Conservation (phyloP, 176 grass and related monocot genomes). For the maize (Zea mays) region DNA sequence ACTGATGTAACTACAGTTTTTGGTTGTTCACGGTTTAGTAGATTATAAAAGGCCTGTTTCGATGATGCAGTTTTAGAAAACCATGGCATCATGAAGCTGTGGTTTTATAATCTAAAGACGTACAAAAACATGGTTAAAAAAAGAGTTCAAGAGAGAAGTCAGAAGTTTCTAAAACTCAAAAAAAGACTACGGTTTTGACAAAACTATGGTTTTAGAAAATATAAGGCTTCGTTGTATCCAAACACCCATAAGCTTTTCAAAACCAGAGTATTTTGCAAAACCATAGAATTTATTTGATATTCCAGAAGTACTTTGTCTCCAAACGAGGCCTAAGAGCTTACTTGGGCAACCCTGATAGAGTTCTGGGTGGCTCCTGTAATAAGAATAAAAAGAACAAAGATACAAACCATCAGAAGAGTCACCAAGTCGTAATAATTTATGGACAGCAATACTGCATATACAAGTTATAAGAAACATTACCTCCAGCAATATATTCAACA, state of each 20-base stretch:
- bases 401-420: conserved; percentile 18
- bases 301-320: neutral
- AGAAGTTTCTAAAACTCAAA: neutral
- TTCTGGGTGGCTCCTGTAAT: conserved; percentile 88
- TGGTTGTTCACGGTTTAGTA: neutral
- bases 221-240: neutral
- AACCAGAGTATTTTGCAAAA: neutral
- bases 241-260: neutral
- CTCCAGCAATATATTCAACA: conserved; percentile 97
- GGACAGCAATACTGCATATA: neutral
- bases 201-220: neutral
- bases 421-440: conserved; percentile 10
- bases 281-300: neutral
- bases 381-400: conserved; percentile 36
- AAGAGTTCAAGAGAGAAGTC: neutral
- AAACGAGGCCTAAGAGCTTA: conserved; percentile 35
- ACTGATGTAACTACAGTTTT: neutral
- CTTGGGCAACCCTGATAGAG: conserved; percentile 96
- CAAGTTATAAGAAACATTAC: conserved; percentile 42
- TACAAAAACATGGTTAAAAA: neutral
- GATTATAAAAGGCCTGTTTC: neutral
- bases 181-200: neutral
- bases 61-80: neutral
- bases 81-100: neutral
- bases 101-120: neutral